phyloP scores from a whole-genome alignment of 352 stramenopile genomes.

The Pythium dissotocum region DNA sequence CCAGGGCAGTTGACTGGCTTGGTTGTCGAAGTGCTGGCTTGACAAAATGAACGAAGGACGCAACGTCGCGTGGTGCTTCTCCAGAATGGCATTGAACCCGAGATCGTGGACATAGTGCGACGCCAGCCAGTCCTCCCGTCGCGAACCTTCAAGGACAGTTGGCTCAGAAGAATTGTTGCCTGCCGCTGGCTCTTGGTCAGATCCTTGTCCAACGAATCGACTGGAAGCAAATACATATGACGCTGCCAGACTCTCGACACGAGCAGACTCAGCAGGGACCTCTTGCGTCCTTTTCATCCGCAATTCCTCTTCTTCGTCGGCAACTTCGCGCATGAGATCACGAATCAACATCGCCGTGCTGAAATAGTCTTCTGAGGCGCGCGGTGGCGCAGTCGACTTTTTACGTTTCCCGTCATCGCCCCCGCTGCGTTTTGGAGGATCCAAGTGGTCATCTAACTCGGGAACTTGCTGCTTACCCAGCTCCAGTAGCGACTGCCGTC shows the following conservation, averaged over 20 bases:
- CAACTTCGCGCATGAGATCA: constrained; percentile 42
- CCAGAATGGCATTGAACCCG: constrained; percentile 6
- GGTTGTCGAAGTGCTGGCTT: constrained; percentile 20
- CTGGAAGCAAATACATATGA: neutral
- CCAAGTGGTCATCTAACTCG: neutral
- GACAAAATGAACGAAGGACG: constrained; percentile 17
- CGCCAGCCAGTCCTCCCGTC: constrained; percentile 43
- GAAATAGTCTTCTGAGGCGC: constrained; percentile 52
- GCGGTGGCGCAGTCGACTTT: neutral
- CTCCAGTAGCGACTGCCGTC: constrained; percentile 5
- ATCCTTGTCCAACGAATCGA: constrained; percentile 15
- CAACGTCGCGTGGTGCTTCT: neutral
- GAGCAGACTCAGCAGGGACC: neutral
- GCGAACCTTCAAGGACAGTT: neutral
- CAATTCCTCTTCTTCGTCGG: constrained; percentile 17
- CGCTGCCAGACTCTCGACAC: neutral
- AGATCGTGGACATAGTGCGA: constrained; percentile 36
- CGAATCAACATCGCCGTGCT: constrained; percentile 52
- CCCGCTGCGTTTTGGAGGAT: neutral
- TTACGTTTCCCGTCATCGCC: neutral
- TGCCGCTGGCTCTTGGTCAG: constrained; percentile 16
- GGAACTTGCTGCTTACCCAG: constrained; percentile 14
- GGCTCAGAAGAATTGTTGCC: neutral
- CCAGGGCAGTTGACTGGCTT: constrained; percentile 31
- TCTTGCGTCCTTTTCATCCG: neutral